phyloP scores from a whole-genome alignment of 2,329 filamentous ascomycete species.

The Scortechinia acanthostroma region DNA sequence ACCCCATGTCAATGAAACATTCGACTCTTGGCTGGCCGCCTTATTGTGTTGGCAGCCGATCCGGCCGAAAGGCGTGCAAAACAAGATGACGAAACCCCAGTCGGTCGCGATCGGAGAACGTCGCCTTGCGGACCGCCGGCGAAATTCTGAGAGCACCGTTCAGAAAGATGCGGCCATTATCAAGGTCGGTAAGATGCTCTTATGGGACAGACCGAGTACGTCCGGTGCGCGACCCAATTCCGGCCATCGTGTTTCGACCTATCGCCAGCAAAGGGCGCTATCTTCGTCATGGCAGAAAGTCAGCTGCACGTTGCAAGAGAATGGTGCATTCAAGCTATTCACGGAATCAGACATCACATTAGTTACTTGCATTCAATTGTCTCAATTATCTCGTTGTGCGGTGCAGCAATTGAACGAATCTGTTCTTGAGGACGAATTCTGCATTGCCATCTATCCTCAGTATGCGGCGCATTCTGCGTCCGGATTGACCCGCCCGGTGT shows the following conservation, averaged over 20 bases:
- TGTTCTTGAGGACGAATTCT: slow-evolving; percentile 58
- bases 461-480: slow-evolving; percentile 45
- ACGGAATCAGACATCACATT: slow-evolving; percentile 49
- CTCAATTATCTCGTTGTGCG: slow-evolving; percentile 56
- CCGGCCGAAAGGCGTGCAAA: slow-evolving; percentile 20
- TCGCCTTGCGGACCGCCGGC: slow-evolving; percentile 26
- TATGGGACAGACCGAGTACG: background rate
- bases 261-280: slow-evolving; percentile 45
- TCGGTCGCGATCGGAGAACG: slow-evolving; percentile 13
- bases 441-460: slow-evolving; percentile 61
- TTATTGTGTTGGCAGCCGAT: slow-evolving; percentile 40
- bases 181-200: slow-evolving; percentile 58
- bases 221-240: background rate
- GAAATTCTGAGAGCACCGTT: slow-evolving; percentile 35
- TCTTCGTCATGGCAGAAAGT: slow-evolving; percentile 54
- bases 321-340: slow-evolving; percentile 57
- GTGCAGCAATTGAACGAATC: slow-evolving; percentile 57
- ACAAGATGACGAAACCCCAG: slow-evolving; percentile 1
- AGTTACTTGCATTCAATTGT: slow-evolving; percentile 52
- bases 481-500: slow-evolving; percentile 47
- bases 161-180: slow-evolving; percentile 61
- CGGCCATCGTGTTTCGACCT: slow-evolving; percentile 35
- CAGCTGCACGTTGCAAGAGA: slow-evolving; percentile 58
- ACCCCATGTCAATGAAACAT: slow-evolving; percentile 37
- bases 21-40: slow-evolving; percentile 41